Base-by-base conservation (phyloP, 2,329 filamentous ascomycete genomes). In the Aspergillus sp. region DNA sequence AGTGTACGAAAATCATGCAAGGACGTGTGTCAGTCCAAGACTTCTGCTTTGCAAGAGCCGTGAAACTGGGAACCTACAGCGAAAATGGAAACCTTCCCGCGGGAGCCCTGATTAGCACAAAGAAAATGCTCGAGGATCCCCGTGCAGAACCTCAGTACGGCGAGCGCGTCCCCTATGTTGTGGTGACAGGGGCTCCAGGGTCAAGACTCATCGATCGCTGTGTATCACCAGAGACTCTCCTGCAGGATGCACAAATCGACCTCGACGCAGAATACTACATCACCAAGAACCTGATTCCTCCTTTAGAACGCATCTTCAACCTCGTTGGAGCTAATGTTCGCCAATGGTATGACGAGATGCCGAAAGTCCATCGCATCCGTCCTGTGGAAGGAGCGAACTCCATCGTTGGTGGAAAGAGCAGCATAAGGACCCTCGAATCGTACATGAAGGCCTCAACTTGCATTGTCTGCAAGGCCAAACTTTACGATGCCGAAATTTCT, bases 261-360 rank as follows among this genome's bases (percentile, higher is more conserved):
- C 83, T 99, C 17, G 95, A 99, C 69, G 88, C 93, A 0, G 92
- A 97, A 66, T 99, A 99, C 75, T 99, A 99, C 78, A 98, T 99
- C 68, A 86, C 84, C 17, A 98, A 97, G 78, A 98, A 97, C 70
- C 72, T 99, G 8, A 96, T 99, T 50, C 95, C 95, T 6, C 95
- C 95, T 0, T 82, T 99, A 0, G 93, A 98, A 74, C 88, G 95
- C 27, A 97, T 99, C 63, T 97, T 99, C 79, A 96, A 95, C 68
- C 87, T 99, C 3, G 90, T 98, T 2, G 95, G 95, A 6, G 95
- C 92, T 33, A 96, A 95, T 70, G 90, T 98, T 0, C 80, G 90
- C 17, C 84, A 86, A 58, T 99, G 95, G 95, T 98, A 92, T 69
- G 91, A 96, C 62, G 92, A 97, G 75, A 96, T 98, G 91, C 93